Base-by-base conservation (phyloP, 495 filamentous ascomycete genomes). In the Penicillium psychrofluorescens region DNA sequence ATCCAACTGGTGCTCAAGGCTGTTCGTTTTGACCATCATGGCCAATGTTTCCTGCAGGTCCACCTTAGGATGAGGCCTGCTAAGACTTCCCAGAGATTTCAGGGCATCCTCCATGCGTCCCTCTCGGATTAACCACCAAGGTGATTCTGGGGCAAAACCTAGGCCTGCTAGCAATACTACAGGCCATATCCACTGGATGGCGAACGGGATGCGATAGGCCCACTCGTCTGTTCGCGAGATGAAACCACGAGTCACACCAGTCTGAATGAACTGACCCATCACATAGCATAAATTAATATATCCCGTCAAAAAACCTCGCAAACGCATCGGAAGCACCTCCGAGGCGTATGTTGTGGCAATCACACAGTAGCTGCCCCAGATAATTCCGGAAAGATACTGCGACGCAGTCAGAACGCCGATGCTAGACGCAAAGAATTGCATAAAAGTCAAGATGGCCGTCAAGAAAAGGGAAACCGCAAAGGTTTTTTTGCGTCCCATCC, bases 221-320 rank as follows among this genome's bases (percentile, higher is more conserved):
- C 81, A 85, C 50, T 83, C 52, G 34, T 79, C 75, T 0, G 62
- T 41, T 7, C 74, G 68, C 30, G 58, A 54, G 22, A 78, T 50
- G 67, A 84, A 76, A 35, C 68, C 63, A 56, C 75, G 77, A 52
- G 88, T 78, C 32, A 87, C 83, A 7, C 81, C 84, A 35, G 81
- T 74, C 1, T 75, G 81, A 45, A 88, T 84, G 27, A 84, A 63
- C 54, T 88, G 83, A 8, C 85, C 85, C 9, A 88, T 54, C 1
- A 80, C 83, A 85, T 85, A 90, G 67, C 84, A 88, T 46, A 86
- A 76, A 63, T 88, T 88, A 59, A 89, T 79, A 45, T 86, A 88
- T 22, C 83, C 84, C 0, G 86, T 88, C 29, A 88, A 54, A 51
- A 84, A 86, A 12, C 76, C 76, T 16, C 86, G 76, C 46, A 90